A percentile compares a stretch with the other conserved stretches of the same genome.
phyloP scores from a whole-genome alignment of 2,329 filamentous ascomycete species.

The Emericellopsis atlantica region DNA sequence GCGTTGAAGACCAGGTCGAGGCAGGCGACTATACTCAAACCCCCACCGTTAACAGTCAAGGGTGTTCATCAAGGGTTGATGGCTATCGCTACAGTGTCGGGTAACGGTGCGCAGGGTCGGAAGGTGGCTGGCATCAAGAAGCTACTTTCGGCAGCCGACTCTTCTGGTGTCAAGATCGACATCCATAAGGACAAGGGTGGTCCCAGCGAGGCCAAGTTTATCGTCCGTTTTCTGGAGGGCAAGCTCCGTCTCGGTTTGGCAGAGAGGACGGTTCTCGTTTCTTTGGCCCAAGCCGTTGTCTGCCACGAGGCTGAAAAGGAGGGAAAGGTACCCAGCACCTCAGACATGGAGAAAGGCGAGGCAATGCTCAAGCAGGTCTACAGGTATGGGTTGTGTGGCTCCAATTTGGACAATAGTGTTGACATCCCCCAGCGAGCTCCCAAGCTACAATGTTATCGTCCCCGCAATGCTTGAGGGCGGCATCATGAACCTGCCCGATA shows the following conservation, averaged over 20 bases:
- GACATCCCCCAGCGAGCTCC: constrained; percentile 59
- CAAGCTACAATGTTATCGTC: constrained; percentile 90
- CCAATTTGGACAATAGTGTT: constrained; percentile 10
- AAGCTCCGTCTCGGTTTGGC: constrained; percentile 86
- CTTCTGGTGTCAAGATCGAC: constrained; percentile 70
- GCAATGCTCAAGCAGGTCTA: constrained; percentile 81
- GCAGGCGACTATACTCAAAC: constrained; percentile 97
- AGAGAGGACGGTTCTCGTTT: constrained; percentile 83
- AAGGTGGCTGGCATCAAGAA: constrained; percentile 97
- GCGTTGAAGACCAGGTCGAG: constrained; percentile 92
- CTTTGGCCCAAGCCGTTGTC: constrained; percentile 79
- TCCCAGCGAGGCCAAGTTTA: constrained; percentile 86
- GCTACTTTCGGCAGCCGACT: constrained; percentile 79
- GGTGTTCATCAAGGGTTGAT: constrained; percentile 83
- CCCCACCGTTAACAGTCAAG: constrained; percentile 74
- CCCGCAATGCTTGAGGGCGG: constrained; percentile 81
- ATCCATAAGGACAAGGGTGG: constrained; percentile 89
- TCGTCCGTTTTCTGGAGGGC: constrained; percentile 86
- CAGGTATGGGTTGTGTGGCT: constrained; percentile 38
- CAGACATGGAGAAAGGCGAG: constrained; percentile 74
- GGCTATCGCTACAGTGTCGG: constrained; percentile 74
- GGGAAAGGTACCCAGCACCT: constrained; percentile 57
- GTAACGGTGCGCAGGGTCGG: constrained; percentile 75
- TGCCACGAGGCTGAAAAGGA: constrained; percentile 66
- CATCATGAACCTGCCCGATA: constrained; percentile 67